phyloP scores from a whole-genome alignment of 305 asterid species.

The Fraxinus baroniana region DNA sequence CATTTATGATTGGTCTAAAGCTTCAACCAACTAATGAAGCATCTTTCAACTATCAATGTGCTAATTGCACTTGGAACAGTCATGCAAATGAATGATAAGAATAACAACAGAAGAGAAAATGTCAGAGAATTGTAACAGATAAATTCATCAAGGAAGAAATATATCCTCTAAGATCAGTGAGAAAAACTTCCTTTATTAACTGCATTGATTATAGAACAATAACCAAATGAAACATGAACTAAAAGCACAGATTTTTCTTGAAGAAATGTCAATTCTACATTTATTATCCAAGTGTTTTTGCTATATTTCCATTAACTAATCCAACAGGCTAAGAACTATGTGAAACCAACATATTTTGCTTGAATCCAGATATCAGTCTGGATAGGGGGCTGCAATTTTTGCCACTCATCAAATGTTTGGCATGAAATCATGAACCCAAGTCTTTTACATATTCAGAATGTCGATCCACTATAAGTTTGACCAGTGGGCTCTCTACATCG shows the following conservation, averaged over 20 bases:
- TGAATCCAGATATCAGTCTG: neutral
- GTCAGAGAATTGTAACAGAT: neutral
- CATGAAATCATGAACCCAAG: slow-evolving; percentile 22
- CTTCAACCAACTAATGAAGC: neutral
- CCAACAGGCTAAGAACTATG: neutral
- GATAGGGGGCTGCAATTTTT: neutral
- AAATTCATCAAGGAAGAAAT: neutral
- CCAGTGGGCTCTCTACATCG: slow-evolving; percentile 79
- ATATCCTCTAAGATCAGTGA: neutral
- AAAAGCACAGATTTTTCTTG: neutral
- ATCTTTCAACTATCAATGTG: neutral
- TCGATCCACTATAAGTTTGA: slow-evolving; percentile 56
- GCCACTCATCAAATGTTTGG: neutral
- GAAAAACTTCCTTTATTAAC: neutral
- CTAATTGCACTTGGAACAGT: neutral
- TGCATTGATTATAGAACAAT: neutral
- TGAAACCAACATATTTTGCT: neutral
- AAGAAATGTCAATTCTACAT: neutral
- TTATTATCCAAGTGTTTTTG: neutral
- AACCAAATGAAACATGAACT: neutral
- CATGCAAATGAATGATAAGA: neutral
- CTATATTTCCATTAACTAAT: neutral
- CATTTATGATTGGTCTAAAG: neutral
- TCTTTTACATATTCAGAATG: slow-evolving; percentile 58
- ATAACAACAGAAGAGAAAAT: neutral